A percentile compares a stretch with the other conserved stretches of the same genome.
These are phyloP conservation scores for Tilletia walkeri DNA, from an alignment of 1,284 basidiomycete species.

Conservation along the genomic window DNA sequence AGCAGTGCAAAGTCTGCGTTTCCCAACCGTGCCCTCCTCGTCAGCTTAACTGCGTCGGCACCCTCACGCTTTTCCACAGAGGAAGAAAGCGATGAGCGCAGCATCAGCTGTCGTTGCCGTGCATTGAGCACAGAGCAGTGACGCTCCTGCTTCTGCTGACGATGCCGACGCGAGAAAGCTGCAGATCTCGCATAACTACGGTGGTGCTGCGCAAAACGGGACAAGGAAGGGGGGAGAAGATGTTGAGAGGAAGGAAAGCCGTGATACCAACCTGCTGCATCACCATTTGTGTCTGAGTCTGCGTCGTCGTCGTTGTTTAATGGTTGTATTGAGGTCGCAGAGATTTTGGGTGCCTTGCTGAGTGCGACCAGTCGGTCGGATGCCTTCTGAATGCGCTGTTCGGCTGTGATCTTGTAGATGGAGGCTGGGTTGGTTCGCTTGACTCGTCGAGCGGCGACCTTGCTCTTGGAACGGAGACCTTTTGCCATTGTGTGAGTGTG, in stretches of 20 bases:
- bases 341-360: not conserved
- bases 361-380: not conserved
- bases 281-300: not conserved
- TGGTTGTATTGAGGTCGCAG: not conserved
- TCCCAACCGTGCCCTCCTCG: not conserved
- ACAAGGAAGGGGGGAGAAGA: not conserved
- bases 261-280: not conserved
- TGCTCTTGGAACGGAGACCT: constrained; percentile 16
- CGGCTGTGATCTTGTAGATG: constrained; percentile 16
- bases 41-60: not conserved
- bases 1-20: not conserved
- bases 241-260: not conserved
- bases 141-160: too few relatives aligned
- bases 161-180: too few relatives aligned
- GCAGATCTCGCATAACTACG: not conserved
- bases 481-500: constrained; percentile 14
- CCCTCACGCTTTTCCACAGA: not conserved
- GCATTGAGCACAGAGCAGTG: too few relatives aligned
- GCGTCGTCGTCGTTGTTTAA: not conserved
- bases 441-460: constrained; percentile 16
- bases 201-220: not conserved
- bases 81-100: not conserved
- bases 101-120: too few relatives aligned
- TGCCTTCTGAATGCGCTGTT: constrained; percentile 12
- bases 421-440: constrained; percentile 10